These are phyloP conservation scores for Fusarium anthophilum DNA, from an alignment of 2,329 filamentous ascomycete species.

Conservation along the genomic window DNA sequence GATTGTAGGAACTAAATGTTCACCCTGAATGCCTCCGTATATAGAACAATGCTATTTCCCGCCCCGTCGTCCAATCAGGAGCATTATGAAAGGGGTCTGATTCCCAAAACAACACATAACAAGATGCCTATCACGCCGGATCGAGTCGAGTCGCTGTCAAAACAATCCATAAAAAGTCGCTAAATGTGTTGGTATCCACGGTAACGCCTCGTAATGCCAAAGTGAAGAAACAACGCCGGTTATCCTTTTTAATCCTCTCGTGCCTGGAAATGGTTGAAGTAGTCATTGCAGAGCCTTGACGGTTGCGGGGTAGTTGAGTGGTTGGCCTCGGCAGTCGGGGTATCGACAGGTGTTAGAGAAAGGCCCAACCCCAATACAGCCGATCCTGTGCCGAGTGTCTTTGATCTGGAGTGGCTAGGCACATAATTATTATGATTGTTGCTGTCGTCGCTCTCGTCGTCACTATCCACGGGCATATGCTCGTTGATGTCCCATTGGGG, in stretches of 20 bases:
- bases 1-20: slow-evolving; percentile 6
- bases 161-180: slow-evolving; percentile 29
- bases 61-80: slow-evolving; percentile 3
- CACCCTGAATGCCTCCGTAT: slow-evolving; percentile 13
- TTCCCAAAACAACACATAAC: slow-evolving; percentile 25
- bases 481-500: slow-evolving; percentile 40
- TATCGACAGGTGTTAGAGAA: slow-evolving; percentile 41
- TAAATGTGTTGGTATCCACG: slow-evolving; percentile 36
- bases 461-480: slow-evolving; percentile 45
- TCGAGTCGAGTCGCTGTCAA: slow-evolving; percentile 32
- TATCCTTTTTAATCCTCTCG: slow-evolving; percentile 25
- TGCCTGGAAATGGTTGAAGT: slow-evolving; percentile 39
- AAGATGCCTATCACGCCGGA: slow-evolving; percentile 32
- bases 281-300: slow-evolving; percentile 33
- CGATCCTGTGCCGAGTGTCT: slow-evolving; percentile 44
- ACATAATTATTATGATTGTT: slow-evolving; percentile 37
- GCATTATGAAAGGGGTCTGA: slow-evolving; percentile 11
- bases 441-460: slow-evolving; percentile 41
- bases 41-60: slow-evolving; percentile 24
- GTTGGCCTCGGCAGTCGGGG: slow-evolving; percentile 27
- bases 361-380: slow-evolving; percentile 38
- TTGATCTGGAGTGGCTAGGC: slow-evolving; percentile 48
- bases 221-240: slow-evolving; percentile 32
- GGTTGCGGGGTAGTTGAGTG: slow-evolving; percentile 32
- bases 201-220: slow-evolving; percentile 34